Base-by-base conservation (phyloP, 176 grass and related monocot genomes). In the Oryza punctata region DNA sequence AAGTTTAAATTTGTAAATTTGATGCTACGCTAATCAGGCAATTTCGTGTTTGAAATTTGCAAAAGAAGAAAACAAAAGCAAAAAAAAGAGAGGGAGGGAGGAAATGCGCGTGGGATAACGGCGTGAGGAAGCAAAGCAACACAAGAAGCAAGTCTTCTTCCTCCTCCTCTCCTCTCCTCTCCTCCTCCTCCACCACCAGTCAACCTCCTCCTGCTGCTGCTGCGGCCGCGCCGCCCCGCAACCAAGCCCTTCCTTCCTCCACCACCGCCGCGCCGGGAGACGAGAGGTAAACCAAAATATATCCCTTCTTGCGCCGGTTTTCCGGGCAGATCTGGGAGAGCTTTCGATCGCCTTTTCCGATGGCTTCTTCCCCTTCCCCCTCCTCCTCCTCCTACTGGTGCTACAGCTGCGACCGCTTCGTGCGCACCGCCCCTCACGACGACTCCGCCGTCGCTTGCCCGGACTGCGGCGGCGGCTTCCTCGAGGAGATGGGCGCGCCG, bases 341-440 rank as follows among this genome's bases (percentile, higher is more conserved):
- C 72, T 5, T n/a, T 3, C 5, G 8, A 33, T 33, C 32, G n/a
- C 40, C 40, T 54, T 50, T 64, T 45, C 49, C 70, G 61, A 84
- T 85, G 80, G 69, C 77, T 9, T 25, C 90, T 3, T 87, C 85
- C 0, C 78, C 87, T 12, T 67, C 82, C 1, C 67, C 61, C 2
- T 49, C 52, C 25, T 15, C 85, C 14, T 12, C 89, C 50, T 61
- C 88, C 16, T 99, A 99, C 89, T 99, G 97, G 97, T 99, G 97
- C 91, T 99, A 99, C 85, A 82, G 84, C 73, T 99, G 97, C 78
- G 94, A 89, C 73, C 89, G 97, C 70, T 93, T 99, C 81, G 97
- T 99, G 26, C 75, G 89, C 50, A 88, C 92, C 67, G 5, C 52
- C 8, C 70, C 43, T 4, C 76, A 81, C 3, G 82, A 76, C 13